These are phyloP conservation scores for Ceratocystis eucalypticola DNA, from an alignment of 2,329 filamentous ascomycete species.

Conservation along the genomic window DNA sequence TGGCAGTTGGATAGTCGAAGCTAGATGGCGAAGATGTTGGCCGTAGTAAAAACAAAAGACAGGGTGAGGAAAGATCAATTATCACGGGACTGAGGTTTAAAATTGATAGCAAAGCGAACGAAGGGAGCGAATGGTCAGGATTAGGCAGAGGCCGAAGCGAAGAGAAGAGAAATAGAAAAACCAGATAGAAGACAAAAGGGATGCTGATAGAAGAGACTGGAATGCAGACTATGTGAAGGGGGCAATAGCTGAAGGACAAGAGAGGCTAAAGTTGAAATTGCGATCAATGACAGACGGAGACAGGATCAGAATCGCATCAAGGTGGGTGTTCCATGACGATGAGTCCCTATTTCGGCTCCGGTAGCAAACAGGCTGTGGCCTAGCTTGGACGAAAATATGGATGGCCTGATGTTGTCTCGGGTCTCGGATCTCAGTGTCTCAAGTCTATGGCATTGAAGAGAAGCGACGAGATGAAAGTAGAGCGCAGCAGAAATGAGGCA, in stretches of 20 bases:
- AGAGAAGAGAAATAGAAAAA: slow-evolving; percentile 4
- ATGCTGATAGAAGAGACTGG: neutral
- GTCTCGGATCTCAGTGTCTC: slow-evolving; percentile 1
- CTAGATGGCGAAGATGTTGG: neutral
- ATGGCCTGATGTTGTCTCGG: neutral
- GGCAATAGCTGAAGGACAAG: neutral
- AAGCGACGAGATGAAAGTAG: neutral
- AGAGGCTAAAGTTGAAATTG: neutral
- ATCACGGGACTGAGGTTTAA: neutral
- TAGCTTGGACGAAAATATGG: neutral
- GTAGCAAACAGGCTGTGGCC: neutral
- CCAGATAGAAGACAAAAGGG: neutral
- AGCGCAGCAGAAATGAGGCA: neutral
- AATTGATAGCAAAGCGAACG: neutral
- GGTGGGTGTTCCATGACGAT: neutral
- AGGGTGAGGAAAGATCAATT: neutral
- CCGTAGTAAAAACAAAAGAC: neutral
- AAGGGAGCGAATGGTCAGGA: neutral
- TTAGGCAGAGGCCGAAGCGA: neutral
- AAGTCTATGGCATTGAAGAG: neutral
- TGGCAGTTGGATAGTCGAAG: neutral
- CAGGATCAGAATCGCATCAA: neutral
- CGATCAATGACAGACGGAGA: neutral
- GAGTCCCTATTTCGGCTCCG: neutral
- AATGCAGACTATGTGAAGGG: neutral